Percentiles rank a stretch among this genome's conserved stretches.
Evolutionary conservation across 2,329 filamentous ascomycete species (phyloP).

Genomic region (Hypoxylon sp.): DNA sequence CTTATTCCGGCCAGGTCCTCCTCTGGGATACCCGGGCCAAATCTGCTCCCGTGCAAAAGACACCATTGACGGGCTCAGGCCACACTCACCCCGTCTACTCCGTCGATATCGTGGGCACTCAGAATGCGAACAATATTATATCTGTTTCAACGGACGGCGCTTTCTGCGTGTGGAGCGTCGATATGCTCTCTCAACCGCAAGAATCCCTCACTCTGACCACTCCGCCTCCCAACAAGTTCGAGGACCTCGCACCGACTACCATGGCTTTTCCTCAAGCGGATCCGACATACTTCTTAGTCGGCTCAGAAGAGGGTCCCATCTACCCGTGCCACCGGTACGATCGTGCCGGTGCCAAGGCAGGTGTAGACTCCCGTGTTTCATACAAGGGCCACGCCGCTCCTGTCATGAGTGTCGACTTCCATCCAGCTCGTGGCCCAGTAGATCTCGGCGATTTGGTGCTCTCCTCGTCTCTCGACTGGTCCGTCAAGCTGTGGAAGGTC

Average conservation of each 20-base stretch:
- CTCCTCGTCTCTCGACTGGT: constrained; percentile 95
- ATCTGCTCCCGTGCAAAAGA: constrained; percentile 93
- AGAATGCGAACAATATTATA: constrained; percentile 99
- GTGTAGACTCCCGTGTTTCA: constrained; percentile 88
- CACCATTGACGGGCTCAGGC: constrained; percentile 91
- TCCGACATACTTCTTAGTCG: constrained; percentile 96
- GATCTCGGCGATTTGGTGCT: constrained; percentile 95
- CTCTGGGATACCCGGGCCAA: constrained; percentile 96
- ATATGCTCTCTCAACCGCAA: constrained; percentile 97
- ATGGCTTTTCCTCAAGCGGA: constrained; percentile 96
- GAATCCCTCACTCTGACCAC: constrained; percentile 91
- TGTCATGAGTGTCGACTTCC: constrained; percentile 96
- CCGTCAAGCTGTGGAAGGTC: constrained; percentile 96
- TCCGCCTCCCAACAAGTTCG: constrained; percentile 88
- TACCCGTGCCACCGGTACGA: constrained; percentile 98
- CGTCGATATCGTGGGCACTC: constrained; percentile 94
- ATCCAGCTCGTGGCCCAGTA: constrained; percentile 90
- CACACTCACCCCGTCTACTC: constrained; percentile 98
- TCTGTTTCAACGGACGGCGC: constrained; percentile 97
- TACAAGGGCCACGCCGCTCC: constrained; percentile 94
- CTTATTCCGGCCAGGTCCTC: constrained; percentile 95
- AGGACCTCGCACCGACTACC: constrained; percentile 94
- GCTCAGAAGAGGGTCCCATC: constrained; percentile 96
- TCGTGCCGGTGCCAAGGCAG: constrained; percentile 95
- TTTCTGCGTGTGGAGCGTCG: constrained; percentile 96